Evolutionary conservation across 2,329 filamentous ascomycete species (phyloP), one percentile per base, ranked within the genome.

Genomic region (Talaromyces amestolkiae): DNA sequence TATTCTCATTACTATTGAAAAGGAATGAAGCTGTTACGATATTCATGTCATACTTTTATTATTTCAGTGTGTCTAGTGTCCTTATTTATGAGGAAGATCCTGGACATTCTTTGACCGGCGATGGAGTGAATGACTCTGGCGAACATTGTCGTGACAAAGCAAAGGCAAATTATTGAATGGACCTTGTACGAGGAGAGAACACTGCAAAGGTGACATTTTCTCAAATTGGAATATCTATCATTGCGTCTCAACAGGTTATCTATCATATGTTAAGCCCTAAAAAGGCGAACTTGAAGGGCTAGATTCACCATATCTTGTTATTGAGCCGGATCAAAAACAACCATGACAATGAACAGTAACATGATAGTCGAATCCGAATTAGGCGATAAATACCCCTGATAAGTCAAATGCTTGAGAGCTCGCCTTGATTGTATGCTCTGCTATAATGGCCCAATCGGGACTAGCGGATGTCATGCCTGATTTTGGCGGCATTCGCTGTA

Each of bases 381-480:
- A 33, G 13, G 24, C 4, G 11, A 7, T 13, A 7, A 11, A 22
- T 10, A 22, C 1, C 8, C 3, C 43, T 22, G 9, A 22, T 22
- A 11, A 10, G 15, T 49, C 24, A 24, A 24, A 53, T 53, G 24
- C 49, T 15, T 51, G 51, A 35, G 4, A 22, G 31, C 31, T 56
- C 37, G 27, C 33, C 31, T 10, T 56, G 22, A 37, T n/a, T 2
- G 15, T 5, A 19, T 19, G 49, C 47, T 51, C 27, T 31, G 15
- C 31, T 7, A 31, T 17, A 27, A 15, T 22, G 24, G 31, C 59
- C 45, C 33, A 53, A 53, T 17, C 10, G 19, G 59, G 59, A 51
- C 59, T 62, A 62, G 59, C 59, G 35, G 53, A 24, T 37, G 3
- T 17, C 6, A 19, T 56, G 53, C 33, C 53, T 56, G 51, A 54